phyloP scores from a whole-genome alignment of 139 green algal species.

The Coelastrella sp. region DNA sequence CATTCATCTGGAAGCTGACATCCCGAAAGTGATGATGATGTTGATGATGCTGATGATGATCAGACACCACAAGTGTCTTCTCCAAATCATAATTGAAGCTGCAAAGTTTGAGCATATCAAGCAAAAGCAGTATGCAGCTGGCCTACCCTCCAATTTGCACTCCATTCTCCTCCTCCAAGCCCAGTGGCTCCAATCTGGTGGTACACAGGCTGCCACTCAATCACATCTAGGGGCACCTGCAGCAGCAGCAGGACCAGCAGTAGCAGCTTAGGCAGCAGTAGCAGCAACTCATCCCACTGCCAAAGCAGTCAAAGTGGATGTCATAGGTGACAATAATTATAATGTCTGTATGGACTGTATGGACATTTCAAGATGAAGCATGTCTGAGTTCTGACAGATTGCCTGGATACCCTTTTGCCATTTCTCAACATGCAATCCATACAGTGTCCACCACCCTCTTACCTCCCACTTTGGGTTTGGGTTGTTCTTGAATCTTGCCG shows the following conservation, averaged over 20 bases:
- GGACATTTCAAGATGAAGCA: too few species aligned
- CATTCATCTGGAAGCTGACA: too few species aligned
- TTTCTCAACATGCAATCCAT: too few species aligned
- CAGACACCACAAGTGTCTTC: neutral
- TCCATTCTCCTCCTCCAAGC: conserved; percentile 76
- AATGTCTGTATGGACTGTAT: too few species aligned
- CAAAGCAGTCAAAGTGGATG: too few species aligned
- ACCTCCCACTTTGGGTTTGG: conserved; percentile 82
- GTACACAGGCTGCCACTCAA: conserved; percentile 96
- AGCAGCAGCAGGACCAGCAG: neutral
- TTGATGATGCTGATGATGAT: neutral
- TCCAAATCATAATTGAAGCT: neutral
- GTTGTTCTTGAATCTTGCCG: conserved; percentile 68
- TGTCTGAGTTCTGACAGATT: too few species aligned
- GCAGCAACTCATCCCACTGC: too few species aligned
- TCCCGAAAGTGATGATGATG: neutral
- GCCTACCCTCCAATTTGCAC: conserved; percentile 76
- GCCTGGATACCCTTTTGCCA: too few species aligned
- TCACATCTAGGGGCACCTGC: conserved; percentile 82
- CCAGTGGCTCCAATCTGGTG: conserved; percentile 74
- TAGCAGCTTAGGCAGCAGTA: neutral
- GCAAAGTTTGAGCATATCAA: neutral
- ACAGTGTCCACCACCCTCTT: neutral
- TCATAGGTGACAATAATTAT: too few species aligned
- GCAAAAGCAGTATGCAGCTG: neutral